phyloP scores from a whole-genome alignment of 805 yeast species.

The Torulaspora quercuum region DNA sequence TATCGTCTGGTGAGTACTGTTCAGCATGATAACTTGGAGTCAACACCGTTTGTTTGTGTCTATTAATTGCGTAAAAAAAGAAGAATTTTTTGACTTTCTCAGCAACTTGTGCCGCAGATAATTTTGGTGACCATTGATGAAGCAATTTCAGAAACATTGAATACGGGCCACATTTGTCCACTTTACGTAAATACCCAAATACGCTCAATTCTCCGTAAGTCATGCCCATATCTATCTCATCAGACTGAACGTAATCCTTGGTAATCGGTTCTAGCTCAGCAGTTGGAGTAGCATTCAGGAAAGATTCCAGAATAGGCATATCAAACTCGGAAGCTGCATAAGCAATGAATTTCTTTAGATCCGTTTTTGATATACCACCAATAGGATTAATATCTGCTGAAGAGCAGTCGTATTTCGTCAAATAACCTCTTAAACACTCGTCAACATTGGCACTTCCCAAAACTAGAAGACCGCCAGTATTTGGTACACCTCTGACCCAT shows the following conservation, averaged over 20 bases:
- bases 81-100: slow-evolving; percentile 89
- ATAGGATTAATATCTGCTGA: slow-evolving; percentile 97
- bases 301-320: slow-evolving; percentile 71
- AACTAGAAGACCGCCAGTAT: slow-evolving; percentile 72
- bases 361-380: slow-evolving; percentile 97
- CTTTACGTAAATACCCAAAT: slow-evolving; percentile 87
- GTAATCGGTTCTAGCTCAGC: slow-evolving; percentile 98
- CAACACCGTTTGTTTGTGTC: slow-evolving; percentile 96
- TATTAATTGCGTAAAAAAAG: slow-evolving; percentile 89
- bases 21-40: slow-evolving; percentile 98
- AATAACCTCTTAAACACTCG: slow-evolving; percentile 90
- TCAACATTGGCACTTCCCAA: slow-evolving; percentile 97
- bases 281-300: slow-evolving; percentile 90
- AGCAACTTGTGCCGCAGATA: slow-evolving; percentile 81
- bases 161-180: slow-evolving; percentile 93
- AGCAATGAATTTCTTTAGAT: slow-evolving; percentile 76
- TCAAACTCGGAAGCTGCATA: slow-evolving; percentile 71
- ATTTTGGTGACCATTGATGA: slow-evolving; percentile 86
- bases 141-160: slow-evolving; percentile 87
- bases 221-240: slow-evolving; percentile 98
- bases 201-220: slow-evolving; percentile 89
- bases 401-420: slow-evolving; percentile 96
- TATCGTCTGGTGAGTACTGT: slow-evolving; percentile 96
- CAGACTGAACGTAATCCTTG: slow-evolving; percentile 86
- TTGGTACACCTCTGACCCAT: slow-evolving; percentile 75